Conservation (phyloP, 306 rosid genomes). For the Elaeagnus macrophylla region DNA sequence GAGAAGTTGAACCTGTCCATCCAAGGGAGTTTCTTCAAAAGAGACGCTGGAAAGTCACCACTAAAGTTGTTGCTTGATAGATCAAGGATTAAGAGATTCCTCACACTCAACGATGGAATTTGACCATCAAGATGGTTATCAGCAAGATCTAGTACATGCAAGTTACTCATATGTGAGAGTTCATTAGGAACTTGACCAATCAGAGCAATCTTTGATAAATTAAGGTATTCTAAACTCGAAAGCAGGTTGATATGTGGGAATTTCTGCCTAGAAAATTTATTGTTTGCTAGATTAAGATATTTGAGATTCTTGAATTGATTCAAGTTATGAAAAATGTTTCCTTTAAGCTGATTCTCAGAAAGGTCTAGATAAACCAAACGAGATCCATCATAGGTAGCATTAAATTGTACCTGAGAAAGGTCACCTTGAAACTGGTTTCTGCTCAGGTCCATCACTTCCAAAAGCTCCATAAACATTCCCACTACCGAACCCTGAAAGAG, state of each 20-base stretch:
- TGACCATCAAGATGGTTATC: conserved; percentile 64
- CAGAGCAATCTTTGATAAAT: conserved; percentile 69
- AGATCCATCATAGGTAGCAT: conserved; percentile 49
- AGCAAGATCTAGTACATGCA: conserved; percentile 73
- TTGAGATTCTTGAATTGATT: conserved; percentile 46
- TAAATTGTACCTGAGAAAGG: conserved; percentile 72
- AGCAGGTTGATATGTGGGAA: conserved; percentile 53
- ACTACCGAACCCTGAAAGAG: conserved; percentile 67
- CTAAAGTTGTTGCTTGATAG: conserved; percentile 72
- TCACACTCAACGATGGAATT: conserved; percentile 36
- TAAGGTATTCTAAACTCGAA: conserved; percentile 58
- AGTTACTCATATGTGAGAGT: conserved; percentile 40
- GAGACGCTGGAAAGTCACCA: conserved; percentile 56
- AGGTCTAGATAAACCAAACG: conserved; percentile 76
- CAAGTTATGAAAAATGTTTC: conserved; percentile 51
- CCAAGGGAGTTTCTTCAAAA: conserved; percentile 51
- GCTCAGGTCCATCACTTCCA: conserved; percentile 78
- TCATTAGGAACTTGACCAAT: conserved; percentile 57
- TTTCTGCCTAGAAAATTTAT: conserved; percentile 56
- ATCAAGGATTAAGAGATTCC: conserved; percentile 59
- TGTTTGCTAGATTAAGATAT: conserved; percentile 74
- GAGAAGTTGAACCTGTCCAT: conserved; percentile 93
- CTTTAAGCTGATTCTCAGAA: conserved; percentile 78
- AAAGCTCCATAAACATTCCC: conserved; percentile 44
- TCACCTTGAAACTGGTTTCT: conserved; percentile 78